phyloP scores from a whole-genome alignment of 2,329 filamentous ascomycete genomes.

The Sporothrix inflata region DNA sequence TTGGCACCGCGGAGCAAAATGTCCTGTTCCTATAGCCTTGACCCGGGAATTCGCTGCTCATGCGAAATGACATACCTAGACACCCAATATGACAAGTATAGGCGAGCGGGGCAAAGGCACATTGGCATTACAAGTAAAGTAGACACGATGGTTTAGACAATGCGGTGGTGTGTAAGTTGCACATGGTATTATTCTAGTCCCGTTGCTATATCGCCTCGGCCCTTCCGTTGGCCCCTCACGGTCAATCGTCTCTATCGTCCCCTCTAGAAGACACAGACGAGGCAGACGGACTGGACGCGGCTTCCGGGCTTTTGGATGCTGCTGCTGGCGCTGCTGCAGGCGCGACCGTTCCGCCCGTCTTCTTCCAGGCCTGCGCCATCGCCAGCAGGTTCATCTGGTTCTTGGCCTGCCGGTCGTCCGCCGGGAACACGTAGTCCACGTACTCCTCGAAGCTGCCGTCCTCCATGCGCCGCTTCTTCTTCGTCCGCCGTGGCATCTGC shows the following conservation, averaged over 20 bases:
- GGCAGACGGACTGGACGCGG: background rate
- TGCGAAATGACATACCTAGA: background rate
- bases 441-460: constrained; percentile 97
- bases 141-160: background rate
- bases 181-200: constrained; percentile 4
- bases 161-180: background rate
- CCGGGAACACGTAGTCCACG: constrained; percentile 95
- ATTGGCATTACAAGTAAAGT: too few species aligned
- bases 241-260: background rate
- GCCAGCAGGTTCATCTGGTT: constrained; percentile 83
- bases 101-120: background rate
- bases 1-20: background rate
- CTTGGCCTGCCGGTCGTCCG: constrained; percentile 84
- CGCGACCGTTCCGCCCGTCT: constrained; percentile 45
- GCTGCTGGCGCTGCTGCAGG: background rate
- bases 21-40: background rate
- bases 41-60: background rate
- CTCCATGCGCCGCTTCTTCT: constrained; percentile 88
- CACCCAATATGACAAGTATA: background rate
- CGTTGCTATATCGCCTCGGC: constrained; percentile 8
- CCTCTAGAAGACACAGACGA: background rate
- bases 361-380: constrained; percentile 88
- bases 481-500: constrained; percentile 91
- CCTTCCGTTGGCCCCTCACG: background rate
- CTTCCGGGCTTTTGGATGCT: background rate